phyloP scores from a whole-genome alignment of 768 basidiomycete species.

The Pisolithus microcarpus region DNA sequence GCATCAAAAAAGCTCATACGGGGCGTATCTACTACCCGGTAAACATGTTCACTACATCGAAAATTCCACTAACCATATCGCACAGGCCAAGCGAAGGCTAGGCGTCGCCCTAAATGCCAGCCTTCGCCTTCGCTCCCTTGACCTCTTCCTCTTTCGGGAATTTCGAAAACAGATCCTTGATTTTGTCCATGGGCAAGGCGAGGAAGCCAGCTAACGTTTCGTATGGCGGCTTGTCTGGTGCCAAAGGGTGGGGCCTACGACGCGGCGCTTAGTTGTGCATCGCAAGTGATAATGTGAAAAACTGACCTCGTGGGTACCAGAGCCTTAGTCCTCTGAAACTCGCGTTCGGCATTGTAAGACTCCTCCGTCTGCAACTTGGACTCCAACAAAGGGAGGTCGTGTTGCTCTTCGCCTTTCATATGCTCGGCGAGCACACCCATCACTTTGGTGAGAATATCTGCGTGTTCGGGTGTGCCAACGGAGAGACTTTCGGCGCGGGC shows the following conservation, averaged over 20 bases:
- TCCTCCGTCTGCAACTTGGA: slow-evolving; percentile 37
- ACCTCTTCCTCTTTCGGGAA: slow-evolving; percentile 54
- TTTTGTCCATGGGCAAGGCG: slow-evolving; percentile 49
- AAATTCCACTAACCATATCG: no score
- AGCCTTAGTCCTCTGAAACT: slow-evolving; percentile 52
- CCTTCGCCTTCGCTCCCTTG: slow-evolving; percentile 16
- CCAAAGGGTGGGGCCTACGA: slow-evolving; percentile 41
- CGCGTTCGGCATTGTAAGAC: slow-evolving; percentile 37
- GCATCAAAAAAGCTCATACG: no score
- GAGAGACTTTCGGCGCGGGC: slow-evolving; percentile 40
- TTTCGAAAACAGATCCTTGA: slow-evolving; percentile 47
- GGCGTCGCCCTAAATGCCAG: not conserved
- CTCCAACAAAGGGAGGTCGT: slow-evolving; percentile 51
- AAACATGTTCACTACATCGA: no score
- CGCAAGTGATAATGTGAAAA: not conserved
- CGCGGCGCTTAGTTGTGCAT: not conserved
- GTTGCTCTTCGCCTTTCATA: slow-evolving; percentile 50
- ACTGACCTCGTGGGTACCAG: slow-evolving; percentile 54
- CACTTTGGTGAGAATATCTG: slow-evolving; percentile 34
- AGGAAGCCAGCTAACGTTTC: slow-evolving; percentile 54
- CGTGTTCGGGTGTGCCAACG: slow-evolving; percentile 38
- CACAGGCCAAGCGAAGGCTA: no score
- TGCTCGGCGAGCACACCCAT: slow-evolving; percentile 46
- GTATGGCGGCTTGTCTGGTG: slow-evolving; percentile 50
- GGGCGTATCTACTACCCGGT: no score